Base-by-base conservation (phyloP, 139 green algal genomes). In the Microglena sp. region DNA sequence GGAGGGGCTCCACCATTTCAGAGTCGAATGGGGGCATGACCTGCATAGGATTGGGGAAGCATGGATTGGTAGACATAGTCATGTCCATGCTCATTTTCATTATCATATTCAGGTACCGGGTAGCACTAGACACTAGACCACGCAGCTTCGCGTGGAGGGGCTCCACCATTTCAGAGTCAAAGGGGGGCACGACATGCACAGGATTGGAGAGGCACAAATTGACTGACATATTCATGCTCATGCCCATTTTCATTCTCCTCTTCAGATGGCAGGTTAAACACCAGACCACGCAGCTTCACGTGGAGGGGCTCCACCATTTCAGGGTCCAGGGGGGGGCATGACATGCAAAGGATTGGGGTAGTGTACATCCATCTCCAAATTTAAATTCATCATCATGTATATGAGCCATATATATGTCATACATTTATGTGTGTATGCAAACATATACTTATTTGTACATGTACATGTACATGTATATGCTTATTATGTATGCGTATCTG, bases 11-110 rank as follows among this genome's bases (percentile, higher is more conserved):
- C 30, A 73, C 71, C 65, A 85, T 76, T 62, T 85, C 78, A 1
- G 58, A 33, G 54, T 85, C 78, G 53, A 73, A 70, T 2, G 78
- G 78, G 21, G 78, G 72, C 74, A 85, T 79, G 1, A 85, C 67
- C 78, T 84, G 68, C 0, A 34, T 0, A 33, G 2, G 40, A 24
- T 11, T 50, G 40, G 15, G 18, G 11, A 18, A 24, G 40, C 18
- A 18, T 50, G 40, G 11, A 50, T 50, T 11, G 11, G 40, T 50
- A 18, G 11, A 18, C 40, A 50, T 11, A 50, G 11, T 11, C 18
- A 18, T 50, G 40, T 18, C n/a, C n/a, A n/a, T n/a, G n/a, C n/a
- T n/a, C n/a, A n/a, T n/a, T n/a, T n/a, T n/a, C n/a, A n/a, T n/a
- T n/a, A n/a, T n/a, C n/a, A n/a, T n/a, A n/a, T n/a, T n/a, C n/a